Base-by-base conservation (phyloP, 2,329 filamentous ascomycete species). In the Cercospora zeina region DNA sequence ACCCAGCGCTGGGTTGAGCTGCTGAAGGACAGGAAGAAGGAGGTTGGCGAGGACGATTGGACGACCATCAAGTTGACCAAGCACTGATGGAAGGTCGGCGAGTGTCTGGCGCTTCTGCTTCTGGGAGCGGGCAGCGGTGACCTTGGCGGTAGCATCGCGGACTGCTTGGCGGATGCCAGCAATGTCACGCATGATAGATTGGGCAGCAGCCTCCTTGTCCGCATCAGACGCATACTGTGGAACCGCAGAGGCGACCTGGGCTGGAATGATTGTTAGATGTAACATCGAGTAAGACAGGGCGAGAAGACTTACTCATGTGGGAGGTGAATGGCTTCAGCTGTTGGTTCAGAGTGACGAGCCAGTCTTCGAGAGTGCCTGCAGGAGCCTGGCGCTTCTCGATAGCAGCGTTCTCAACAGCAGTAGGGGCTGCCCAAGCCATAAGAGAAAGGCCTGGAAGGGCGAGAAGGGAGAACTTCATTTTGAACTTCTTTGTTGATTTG, bases 381-480 rank as follows among this genome's bases (percentile, higher is more conserved):
- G 24, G 27, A 24, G 56, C 36, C 50, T 63, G 60, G 9, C 58
- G 58, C 55, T 62, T 62, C 54, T 64, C 54, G 31, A 53, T 30
- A 16, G 49, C 49, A 4, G 27, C 7, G 27, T 34, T 53, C 30
- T 53, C 49, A 14, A 53, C 31, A 3, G 49, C 33, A 42, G 50
- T 45, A 37, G 65, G 65, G 16, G 65, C 65, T 31, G 65, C 65
- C 42, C 58, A 58, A 36, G 65, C 62, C 53, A 59, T 54, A 33
- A 54, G 14, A 27, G 62, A 56, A 34, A 67, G 54, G 61, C 61
- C 65, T 61, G 62, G 58, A 27, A 65, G 53, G 30, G 62, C 65
- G 55, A 67, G 21, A 45, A 64, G 55, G 19, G 63, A 63, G 58
- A 61, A 61, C 58, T 67, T 65, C 65, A 67, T 67, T 62, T 53